These are phyloP conservation scores for Fusarium albidum DNA, from an alignment of 2,329 filamentous ascomycete genomes.

Conservation along the genomic window DNA sequence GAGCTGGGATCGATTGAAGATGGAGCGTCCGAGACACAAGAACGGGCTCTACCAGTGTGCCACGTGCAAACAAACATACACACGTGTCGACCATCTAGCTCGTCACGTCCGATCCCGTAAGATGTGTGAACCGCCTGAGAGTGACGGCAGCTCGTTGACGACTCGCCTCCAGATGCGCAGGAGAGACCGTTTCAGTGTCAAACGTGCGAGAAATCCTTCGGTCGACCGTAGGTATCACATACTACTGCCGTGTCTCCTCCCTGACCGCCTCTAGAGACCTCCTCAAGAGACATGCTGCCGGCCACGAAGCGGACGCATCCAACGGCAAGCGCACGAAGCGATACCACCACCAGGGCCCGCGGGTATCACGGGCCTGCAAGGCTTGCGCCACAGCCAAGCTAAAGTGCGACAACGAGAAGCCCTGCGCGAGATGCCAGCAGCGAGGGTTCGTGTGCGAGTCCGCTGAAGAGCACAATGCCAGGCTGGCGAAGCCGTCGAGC, in stretches of 20 bases:
- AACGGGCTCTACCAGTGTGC: slow-evolving; percentile 30
- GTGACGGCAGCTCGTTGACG: no score
- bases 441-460: no score
- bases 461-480: no score
- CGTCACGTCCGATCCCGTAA: slow-evolving; percentile 28
- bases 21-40: no score
- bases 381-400: slow-evolving; percentile 24
- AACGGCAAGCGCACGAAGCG: slow-evolving; percentile 20
- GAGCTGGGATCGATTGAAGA: no score
- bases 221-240: slow-evolving; percentile 48
- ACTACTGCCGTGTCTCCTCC: no score
- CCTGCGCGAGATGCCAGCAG: no score
- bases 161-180: slow-evolving; percentile 24
- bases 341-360: slow-evolving; percentile 11
- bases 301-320: slow-evolving; percentile 20
- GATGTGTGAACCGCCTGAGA: no score
- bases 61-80: slow-evolving; percentile 27
- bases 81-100: slow-evolving; percentile 27
- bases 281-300: slow-evolving; percentile 22
- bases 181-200: slow-evolving; percentile 34
- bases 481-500: no score
- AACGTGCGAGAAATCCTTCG: slow-evolving; percentile 29
- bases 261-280: slow-evolving; percentile 14
- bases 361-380: slow-evolving; percentile 25
- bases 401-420: slow-evolving; percentile 23